These are phyloP conservation scores for Colletotrichum sp. DNA, from an alignment of 2,329 filamentous ascomycete species.

Conservation along the genomic window DNA sequence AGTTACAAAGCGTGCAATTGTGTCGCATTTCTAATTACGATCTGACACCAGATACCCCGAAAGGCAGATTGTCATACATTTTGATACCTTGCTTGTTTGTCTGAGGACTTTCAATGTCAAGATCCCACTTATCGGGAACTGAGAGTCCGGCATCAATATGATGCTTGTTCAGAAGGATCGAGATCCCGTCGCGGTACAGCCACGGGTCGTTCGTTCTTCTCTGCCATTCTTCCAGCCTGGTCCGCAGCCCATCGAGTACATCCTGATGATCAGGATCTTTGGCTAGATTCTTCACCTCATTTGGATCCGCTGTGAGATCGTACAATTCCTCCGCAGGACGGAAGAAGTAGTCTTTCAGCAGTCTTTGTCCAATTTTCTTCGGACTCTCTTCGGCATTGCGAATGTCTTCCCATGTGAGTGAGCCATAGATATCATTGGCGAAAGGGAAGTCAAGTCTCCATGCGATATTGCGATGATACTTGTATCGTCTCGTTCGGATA, in stretches of 20 bases:
- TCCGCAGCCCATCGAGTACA: not conserved
- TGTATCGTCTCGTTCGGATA: slow-evolving; percentile 37
- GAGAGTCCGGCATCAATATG: not conserved
- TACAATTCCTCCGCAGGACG: not conserved
- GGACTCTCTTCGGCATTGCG: slow-evolving; percentile 27
- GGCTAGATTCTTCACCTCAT: not conserved
- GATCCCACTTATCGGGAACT: not conserved
- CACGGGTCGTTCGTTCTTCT: not conserved
- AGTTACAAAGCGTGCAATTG: not conserved
- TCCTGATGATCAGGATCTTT: not conserved
- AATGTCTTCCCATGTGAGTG: slow-evolving; percentile 48
- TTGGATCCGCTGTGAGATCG: not conserved
- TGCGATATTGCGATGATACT: not conserved
- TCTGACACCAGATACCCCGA: not conserved
- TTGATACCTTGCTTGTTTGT: not conserved
- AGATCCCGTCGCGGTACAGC: not conserved
- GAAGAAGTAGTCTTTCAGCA: not conserved
- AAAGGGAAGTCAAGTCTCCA: slow-evolving; percentile 47
- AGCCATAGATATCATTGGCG: slow-evolving; percentile 49
- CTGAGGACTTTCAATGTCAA: not conserved
- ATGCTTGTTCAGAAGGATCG: not conserved
- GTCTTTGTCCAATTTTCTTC: slow-evolving; percentile 8
- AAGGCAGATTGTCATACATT: not conserved
- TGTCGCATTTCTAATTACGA: not conserved
- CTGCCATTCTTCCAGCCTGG: not conserved